These are phyloP conservation scores for Scheffersomyces stambukii DNA, from an alignment of 1,139 yeast species.

Conservation along the genomic window DNA sequence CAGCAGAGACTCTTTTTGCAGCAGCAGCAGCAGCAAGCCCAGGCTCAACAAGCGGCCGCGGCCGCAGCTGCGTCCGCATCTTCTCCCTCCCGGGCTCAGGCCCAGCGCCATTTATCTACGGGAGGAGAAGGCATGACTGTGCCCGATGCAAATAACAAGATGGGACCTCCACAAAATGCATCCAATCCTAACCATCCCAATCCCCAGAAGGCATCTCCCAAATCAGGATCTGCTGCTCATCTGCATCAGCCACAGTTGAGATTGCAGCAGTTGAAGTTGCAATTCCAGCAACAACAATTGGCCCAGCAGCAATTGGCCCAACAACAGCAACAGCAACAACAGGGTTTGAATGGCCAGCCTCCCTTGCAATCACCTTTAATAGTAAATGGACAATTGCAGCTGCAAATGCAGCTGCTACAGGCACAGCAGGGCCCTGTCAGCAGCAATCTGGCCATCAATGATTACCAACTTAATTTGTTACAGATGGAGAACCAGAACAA, in stretches of 20 bases:
- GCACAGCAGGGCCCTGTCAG: conserved; percentile 3
- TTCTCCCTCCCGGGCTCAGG: too few relatives aligned
- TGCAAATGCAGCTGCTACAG: conserved; percentile 11
- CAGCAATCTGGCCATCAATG: conserved; percentile 17
- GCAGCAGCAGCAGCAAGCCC: conserved; percentile 16
- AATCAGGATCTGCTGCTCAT: too few relatives aligned
- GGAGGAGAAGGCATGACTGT: too few relatives aligned
- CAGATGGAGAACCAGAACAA: conserved; percentile 26
- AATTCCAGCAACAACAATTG: conserved; percentile 12
- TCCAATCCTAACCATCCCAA: conserved; percentile 6
- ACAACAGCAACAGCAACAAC: conserved; percentile 12
- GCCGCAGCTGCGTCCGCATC: too few relatives aligned
- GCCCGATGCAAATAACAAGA: conserved; percentile 5
- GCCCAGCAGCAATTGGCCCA: conserved; percentile 10
- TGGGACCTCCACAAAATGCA: conserved; percentile 10
- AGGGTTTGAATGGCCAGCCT: conserved; percentile 5
- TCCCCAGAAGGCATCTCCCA: conserved; percentile 12
- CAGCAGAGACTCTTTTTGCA: conserved; percentile 8
- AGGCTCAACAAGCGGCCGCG: too few relatives aligned
- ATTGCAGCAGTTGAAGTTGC: conserved; percentile 15
- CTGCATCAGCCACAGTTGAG: conserved; percentile 12
- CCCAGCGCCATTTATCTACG: too few relatives aligned
- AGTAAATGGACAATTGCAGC: conserved; percentile 5
- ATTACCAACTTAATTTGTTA: conserved; percentile 22
- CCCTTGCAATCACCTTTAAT: conserved; percentile 2